Conservation (phyloP, 192 early-diverging fungal genomes). For the Podila epicladia region DNA sequence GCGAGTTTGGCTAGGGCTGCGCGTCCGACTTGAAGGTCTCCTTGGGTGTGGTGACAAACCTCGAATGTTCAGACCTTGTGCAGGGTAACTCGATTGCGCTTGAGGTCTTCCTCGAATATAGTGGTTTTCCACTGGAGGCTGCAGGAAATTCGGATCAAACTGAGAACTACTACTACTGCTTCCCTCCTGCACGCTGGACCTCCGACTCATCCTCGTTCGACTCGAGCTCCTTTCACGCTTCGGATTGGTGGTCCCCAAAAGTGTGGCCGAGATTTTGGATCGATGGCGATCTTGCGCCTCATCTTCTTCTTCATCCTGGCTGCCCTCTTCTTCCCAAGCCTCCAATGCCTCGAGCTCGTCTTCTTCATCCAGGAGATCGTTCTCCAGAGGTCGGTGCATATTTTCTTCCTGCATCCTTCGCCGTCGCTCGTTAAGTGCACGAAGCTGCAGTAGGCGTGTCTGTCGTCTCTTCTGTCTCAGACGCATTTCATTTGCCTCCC, state of each 20-base stretch:
- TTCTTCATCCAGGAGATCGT: conserved; percentile 8
- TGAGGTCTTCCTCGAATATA: too few species aligned
- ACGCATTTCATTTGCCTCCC: conserved; percentile 8
- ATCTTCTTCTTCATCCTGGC: conserved; percentile 17
- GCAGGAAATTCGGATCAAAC: too few species aligned
- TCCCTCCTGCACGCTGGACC: too few species aligned
- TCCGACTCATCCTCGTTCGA: not conserved
- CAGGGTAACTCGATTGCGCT: too few species aligned
- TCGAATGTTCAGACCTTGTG: too few species aligned
- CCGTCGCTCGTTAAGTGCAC: conserved; percentile 3
- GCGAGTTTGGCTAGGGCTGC: too few species aligned
- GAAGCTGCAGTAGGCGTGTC: not conserved
- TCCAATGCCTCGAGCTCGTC: conserved; percentile 28
- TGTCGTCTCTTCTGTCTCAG: not conserved
- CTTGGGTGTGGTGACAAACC: too few species aligned
- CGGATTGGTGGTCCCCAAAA: conserved; percentile 9
- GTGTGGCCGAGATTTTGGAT: not conserved
- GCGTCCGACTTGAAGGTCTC: too few species aligned
- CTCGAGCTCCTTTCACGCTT: not conserved
- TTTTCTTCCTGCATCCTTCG: not conserved
- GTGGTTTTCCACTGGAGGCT: too few species aligned
- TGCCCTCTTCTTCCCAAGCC: conserved; percentile 27
- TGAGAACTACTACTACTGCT: too few species aligned
- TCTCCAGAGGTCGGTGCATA: not conserved
- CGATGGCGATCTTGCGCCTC: conserved; percentile 12